Conservation (phyloP, 192 early-diverging fungal genomes). For the Backusella macrospora region DNA sequence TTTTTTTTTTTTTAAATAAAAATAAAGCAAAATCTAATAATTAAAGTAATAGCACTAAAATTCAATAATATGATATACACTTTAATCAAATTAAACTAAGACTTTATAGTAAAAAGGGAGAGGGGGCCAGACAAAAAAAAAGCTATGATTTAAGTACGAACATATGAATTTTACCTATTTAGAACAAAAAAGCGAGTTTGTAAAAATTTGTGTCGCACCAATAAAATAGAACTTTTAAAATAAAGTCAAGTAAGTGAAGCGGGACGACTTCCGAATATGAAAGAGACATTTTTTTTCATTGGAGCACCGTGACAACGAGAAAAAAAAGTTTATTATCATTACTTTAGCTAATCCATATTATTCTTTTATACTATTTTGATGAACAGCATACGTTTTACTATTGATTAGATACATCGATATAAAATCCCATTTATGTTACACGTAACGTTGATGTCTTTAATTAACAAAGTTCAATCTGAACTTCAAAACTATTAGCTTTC, state of each 20-base stretch:
- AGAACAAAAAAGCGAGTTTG: conserved; percentile 9
- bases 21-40: background rate
- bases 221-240: conserved; percentile 13
- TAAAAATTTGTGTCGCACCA: conserved; percentile 4
- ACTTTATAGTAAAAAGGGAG: background rate
- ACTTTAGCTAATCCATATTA: background rate
- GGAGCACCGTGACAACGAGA: background rate
- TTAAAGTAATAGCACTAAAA: background rate
- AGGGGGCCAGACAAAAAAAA: conserved; percentile 9
- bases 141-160: background rate
- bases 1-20: background rate
- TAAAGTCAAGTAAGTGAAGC: background rate
- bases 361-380: background rate
- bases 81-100: conserved; percentile 3
- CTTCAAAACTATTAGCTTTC: background rate
- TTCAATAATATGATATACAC: background rate
- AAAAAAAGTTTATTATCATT: background rate
- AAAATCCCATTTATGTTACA: background rate
- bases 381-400: background rate
- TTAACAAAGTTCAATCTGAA: background rate
- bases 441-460: background rate
- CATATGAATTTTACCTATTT: conserved; percentile 13
- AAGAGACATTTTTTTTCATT: background rate
- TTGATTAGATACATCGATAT: background rate
- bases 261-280: background rate